phyloP scores from a whole-genome alignment of 176 grass and related monocot species.

The Zea mays region DNA sequence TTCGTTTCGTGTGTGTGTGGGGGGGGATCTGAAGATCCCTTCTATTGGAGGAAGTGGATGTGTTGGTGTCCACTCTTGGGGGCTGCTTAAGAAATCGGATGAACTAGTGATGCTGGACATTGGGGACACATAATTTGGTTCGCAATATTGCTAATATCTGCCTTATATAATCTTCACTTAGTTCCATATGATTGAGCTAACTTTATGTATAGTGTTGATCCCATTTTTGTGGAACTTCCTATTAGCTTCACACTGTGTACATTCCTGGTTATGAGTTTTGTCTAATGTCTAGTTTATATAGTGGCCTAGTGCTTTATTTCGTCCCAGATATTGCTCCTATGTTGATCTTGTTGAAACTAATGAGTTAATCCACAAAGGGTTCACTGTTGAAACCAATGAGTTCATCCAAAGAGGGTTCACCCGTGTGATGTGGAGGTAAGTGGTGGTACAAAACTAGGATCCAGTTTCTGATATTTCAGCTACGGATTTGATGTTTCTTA shows the following conservation, averaged over 20 bases:
- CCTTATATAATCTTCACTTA: background rate
- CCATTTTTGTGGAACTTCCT: background rate
- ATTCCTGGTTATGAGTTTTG: background rate
- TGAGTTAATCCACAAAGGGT: background rate
- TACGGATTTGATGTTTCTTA: background rate
- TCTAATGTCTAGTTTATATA: background rate
- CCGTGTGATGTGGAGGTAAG: background rate
- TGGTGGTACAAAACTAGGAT: background rate
- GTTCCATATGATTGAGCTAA: background rate
- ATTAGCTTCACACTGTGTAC: background rate
- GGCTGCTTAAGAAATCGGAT: background rate
- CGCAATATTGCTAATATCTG: background rate
- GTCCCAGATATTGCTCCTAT: background rate
- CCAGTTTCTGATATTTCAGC: background rate
- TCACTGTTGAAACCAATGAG: background rate
- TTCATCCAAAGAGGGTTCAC: background rate
- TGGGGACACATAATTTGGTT: background rate
- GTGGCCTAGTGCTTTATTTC: slow-evolving; percentile 1
- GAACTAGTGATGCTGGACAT: background rate
- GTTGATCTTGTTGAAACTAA: background rate
- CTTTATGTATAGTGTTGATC: background rate
- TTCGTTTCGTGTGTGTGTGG: background rate
- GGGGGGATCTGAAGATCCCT: slow-evolving; percentile 14
- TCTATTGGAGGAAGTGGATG: background rate
- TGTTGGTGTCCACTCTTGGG: background rate